Conservation (phyloP, 352 stramenopile genomes). For the Phytophthora citrophthora region DNA sequence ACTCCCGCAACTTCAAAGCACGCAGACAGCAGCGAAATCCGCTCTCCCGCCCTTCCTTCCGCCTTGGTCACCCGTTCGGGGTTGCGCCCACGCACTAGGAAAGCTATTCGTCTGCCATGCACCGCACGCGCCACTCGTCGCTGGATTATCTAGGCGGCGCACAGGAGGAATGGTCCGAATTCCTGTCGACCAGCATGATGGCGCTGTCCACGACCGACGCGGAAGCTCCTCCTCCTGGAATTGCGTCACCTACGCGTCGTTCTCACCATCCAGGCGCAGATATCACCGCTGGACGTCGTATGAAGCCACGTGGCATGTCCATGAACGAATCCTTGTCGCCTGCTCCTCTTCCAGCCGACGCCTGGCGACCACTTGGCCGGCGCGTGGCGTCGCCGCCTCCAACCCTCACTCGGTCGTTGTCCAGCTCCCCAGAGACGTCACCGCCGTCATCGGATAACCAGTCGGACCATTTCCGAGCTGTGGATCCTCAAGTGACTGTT, state of each 20-base stretch:
- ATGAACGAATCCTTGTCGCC: conserved; percentile 47
- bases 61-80: conserved; percentile 25
- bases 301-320: conserved; percentile 52
- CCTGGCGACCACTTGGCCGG: conserved; percentile 60
- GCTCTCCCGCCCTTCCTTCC: conserved; percentile 2
- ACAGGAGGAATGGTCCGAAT: conserved; percentile 66
- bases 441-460: conserved; percentile 38
- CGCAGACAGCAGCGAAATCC: conserved; percentile 20
- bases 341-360: conserved; percentile 22
- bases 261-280: conserved; percentile 9
- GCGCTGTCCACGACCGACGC: conserved; percentile 52
- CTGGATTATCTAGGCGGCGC: conserved; percentile 53
- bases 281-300: neutral
- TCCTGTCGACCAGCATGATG: conserved; percentile 71
- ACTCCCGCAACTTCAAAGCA: conserved; percentile 48
- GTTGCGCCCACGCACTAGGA: conserved; percentile 11
- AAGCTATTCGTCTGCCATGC: conserved; percentile 33
- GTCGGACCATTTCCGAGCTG: conserved; percentile 20
- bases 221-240: conserved; percentile 8
- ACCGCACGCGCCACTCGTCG: conserved; percentile 67
- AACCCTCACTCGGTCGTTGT: conserved; percentile 23
- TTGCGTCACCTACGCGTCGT: conserved; percentile 17
- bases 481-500: conserved; percentile 21
- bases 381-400: conserved; percentile 42
- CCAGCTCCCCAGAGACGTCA: conserved; percentile 20